phyloP scores from a whole-genome alignment of 768 basidiomycete species.

The Tephrocybe rancida region DNA sequence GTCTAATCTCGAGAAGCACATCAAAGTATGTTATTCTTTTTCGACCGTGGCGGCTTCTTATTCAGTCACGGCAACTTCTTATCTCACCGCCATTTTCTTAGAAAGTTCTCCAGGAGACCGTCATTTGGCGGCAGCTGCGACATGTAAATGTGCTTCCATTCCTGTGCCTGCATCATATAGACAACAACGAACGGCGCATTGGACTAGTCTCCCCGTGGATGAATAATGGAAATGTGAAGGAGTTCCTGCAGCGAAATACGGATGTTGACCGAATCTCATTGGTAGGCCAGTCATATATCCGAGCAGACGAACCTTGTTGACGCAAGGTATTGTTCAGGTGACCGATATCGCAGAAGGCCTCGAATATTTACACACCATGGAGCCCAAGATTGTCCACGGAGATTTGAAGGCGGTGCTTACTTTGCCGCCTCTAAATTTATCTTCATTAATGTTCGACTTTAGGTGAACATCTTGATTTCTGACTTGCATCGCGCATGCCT shows the following conservation, averaged over 20 bases:
- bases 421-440: not conserved
- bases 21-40: conserved; percentile 24
- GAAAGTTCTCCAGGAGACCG: conserved; percentile 15
- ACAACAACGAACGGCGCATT: conserved; percentile 11
- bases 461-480: conserved; percentile 21
- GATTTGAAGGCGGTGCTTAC: conserved; percentile 15
- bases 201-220: conserved; percentile 20
- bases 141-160: conserved; percentile 19
- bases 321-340: too few relatives aligned
- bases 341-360: conserved; percentile 17
- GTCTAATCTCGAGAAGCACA: conserved; percentile 14
- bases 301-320: too few relatives aligned
- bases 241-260: not conserved
- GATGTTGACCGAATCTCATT: conserved; percentile 13
- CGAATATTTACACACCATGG: conserved; percentile 12
- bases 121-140: conserved; percentile 16
- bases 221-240: conserved; percentile 15
- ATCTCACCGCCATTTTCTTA: not conserved
- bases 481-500: conserved; percentile 16
- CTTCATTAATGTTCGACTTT: not conserved
- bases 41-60: too few relatives aligned
- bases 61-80: not conserved
- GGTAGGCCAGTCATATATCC: too few relatives aligned
- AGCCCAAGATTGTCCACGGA: conserved; percentile 18
- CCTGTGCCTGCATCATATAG: conserved; percentile 11